A percentile compares a stretch with the other conserved stretches of the same genome.
Conservation (phyloP, 1,284 basidiomycete species). For the Austroboletus niveus region DNA sequence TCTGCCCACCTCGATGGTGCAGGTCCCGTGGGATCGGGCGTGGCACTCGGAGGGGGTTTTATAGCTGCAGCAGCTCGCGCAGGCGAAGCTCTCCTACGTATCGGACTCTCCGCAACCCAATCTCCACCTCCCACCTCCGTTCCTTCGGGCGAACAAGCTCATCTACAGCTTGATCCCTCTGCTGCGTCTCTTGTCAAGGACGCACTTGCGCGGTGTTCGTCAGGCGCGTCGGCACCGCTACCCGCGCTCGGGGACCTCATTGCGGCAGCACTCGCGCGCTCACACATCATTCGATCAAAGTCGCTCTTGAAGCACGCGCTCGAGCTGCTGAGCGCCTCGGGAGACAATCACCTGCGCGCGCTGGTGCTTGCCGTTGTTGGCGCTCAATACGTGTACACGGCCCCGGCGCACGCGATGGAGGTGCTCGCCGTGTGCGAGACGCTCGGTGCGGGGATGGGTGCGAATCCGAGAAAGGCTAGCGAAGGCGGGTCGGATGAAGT, state of each 20-base stretch:
- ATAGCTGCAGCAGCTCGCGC: constrained; percentile 56
- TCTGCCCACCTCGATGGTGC: constrained; percentile 47
- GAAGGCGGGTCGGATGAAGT: constrained; percentile 22
- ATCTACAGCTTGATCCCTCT: constrained; percentile 14
- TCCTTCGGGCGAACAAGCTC: constrained; percentile 1
- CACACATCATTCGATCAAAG: constrained; percentile 40
- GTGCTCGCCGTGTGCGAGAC: constrained; percentile 66
- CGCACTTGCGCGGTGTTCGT: constrained; percentile 28
- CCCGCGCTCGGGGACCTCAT: constrained; percentile 30
- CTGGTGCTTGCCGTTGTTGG: constrained; percentile 64
- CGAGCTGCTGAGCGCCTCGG: constrained; percentile 50
- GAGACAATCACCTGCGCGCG: constrained; percentile 71
- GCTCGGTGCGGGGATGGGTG: constrained; percentile 68
- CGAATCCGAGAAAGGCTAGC: constrained; percentile 25
- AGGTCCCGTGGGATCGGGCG: constrained; percentile 17
- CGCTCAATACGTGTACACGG: constrained; percentile 67
- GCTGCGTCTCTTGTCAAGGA: constrained; percentile 23
- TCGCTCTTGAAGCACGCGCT: constrained; percentile 60
- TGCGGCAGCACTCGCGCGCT: constrained; percentile 25
- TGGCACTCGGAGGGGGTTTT: constrained; percentile 41
- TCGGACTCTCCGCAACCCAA: constrained; percentile 41
- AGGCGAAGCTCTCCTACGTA: constrained; percentile 56
- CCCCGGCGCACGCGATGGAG: constrained; percentile 59
- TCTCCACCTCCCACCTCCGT: not conserved
- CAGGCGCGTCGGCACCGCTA: constrained; percentile 22